Evolutionary conservation across 2,329 filamentous ascomycete species (phyloP).

Genomic region (Claviceps sp.): DNA sequence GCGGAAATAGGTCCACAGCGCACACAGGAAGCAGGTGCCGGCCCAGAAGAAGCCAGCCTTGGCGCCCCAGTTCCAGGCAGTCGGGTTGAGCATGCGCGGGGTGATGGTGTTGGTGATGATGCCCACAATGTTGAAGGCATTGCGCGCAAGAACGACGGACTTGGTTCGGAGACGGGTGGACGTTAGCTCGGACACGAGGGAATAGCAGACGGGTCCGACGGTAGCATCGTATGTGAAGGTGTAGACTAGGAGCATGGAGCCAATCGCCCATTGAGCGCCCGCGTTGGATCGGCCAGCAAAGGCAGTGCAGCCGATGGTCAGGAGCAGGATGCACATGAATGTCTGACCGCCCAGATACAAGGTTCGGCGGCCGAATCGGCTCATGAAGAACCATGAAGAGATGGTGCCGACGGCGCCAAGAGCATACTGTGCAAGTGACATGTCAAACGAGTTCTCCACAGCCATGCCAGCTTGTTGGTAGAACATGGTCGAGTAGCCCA

Average conservation of each 20-base stretch:
- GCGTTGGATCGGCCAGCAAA: constrained; percentile 30
- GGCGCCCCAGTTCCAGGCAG: constrained; percentile 33
- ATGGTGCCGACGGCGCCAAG: constrained; percentile 32
- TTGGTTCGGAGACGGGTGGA: constrained; percentile 33
- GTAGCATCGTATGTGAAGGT: constrained; percentile 28
- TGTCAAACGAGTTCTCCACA: constrained; percentile 23
- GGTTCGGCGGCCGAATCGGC: constrained; percentile 29
- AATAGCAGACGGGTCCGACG: constrained; percentile 57
- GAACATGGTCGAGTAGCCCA: constrained; percentile 46
- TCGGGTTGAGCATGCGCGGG: constrained; percentile 33
- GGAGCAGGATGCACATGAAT: constrained; percentile 28
- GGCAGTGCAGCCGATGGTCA: constrained; percentile 41
- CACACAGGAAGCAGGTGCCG: constrained; percentile 28
- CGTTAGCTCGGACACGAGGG: constrained; percentile 49
- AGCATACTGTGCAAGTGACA: constrained; percentile 28
- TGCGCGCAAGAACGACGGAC: constrained; percentile 31
- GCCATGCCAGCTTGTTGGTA: constrained; percentile 29
- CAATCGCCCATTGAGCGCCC: constrained; percentile 33
- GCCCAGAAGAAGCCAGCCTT: constrained; percentile 34
- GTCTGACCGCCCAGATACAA: constrained; percentile 34
- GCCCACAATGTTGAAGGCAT: constrained; percentile 33
- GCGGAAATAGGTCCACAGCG: constrained; percentile 37
- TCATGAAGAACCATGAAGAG: constrained; percentile 31
- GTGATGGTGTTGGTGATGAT: constrained; percentile 33
- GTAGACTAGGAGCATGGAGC: constrained; percentile 30